Evolutionary conservation across 2,329 filamentous ascomycete species (phyloP).

Genomic region (Exophiala sideris): DNA sequence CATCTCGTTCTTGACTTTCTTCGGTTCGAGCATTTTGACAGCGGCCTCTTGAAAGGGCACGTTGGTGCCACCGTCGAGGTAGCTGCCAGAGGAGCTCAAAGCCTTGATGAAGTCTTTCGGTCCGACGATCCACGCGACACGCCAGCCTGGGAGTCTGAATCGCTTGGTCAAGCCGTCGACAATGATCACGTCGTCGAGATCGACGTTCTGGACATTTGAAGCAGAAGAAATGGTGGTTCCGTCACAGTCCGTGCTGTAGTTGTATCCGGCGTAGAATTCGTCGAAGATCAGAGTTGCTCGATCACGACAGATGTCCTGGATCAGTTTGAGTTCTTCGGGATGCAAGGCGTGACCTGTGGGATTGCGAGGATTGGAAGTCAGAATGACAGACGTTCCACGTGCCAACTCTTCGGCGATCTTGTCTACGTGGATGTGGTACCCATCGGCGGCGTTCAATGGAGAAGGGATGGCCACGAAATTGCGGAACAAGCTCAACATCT

Average conservation of each 20-base stretch:
- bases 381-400: conserved; percentile 78
- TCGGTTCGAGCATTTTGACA: conserved; percentile 86
- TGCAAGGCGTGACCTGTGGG: conserved; percentile 84
- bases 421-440: conserved; percentile 88
- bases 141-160: conserved; percentile 93
- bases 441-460: conserved; percentile 77
- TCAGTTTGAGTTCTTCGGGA: conserved; percentile 80
- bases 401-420: conserved; percentile 91
- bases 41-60: conserved; percentile 95
- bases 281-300: conserved; percentile 90
- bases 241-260: conserved; percentile 90
- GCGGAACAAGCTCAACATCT: conserved; percentile 89
- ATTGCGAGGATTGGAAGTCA: conserved; percentile 94
- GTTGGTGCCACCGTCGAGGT: conserved; percentile 91
- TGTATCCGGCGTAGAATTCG: conserved; percentile 95
- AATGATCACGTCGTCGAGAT: conserved; percentile 87
- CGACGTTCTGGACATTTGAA: conserved; percentile 80
- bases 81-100: conserved; percentile 86
- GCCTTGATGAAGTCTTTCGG: conserved; percentile 96
- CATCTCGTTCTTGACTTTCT: conserved; percentile 80
- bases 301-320: conserved; percentile 88
- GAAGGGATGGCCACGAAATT: conserved; percentile 88
- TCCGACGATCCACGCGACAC: conserved; percentile 92
- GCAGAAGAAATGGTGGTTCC: conserved; percentile 85
- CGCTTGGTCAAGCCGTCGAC: conserved; percentile 96